Evolutionary conservation across 192 early-diverging fungal genomes (phyloP), one percentile per base, ranked within the genome.

Genomic region (Coemansia reversa): DNA sequence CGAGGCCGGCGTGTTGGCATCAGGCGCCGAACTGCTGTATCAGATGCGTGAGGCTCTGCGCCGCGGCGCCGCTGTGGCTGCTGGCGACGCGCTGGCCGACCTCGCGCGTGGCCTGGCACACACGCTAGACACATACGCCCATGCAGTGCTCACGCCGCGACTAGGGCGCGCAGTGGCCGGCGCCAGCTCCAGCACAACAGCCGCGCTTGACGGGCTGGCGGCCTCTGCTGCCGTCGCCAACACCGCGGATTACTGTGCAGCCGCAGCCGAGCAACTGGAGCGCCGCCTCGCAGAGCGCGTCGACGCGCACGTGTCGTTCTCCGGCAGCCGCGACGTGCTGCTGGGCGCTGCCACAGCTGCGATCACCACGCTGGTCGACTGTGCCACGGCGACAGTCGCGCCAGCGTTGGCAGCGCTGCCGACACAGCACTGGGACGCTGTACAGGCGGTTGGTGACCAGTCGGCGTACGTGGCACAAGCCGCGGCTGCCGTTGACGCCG

Each of bases 391-490:
- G 14, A 66, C 81, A 47, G 86, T 88, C 35, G 94, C 92, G 29
- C 76, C 89, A 8, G 86, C 88, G 9, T 67, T 97, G 28, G 72
- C 82, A 1, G 63, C 81, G 23, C 93, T 99, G 91, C 66, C 87
- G 5, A 86, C 88, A 61, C 77, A 89, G 11, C 84, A 85, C 3
- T 99, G 97, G 95, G 87, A 82, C 5, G 85, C 83, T 0, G 63
- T 98, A 53, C 89, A 93, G 56, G 82, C 87, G 8, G 95, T 98
- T 18, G 97, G 95, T 11, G 97, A 99, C 75, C 97, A 99, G 72
- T 94, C 92, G 0, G 88, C 85, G 45, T 94, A 96, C 70, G 86
- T 99, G 11, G 82, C 86, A 4, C 61, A 83, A 60, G 84, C 93
- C 11, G 87, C 88, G 32, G 76, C 72, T 2, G 81, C 82, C 7